These are phyloP conservation scores for Venturia oleaginea DNA, from an alignment of 2,329 filamentous ascomycete species.

Conservation along the genomic window DNA sequence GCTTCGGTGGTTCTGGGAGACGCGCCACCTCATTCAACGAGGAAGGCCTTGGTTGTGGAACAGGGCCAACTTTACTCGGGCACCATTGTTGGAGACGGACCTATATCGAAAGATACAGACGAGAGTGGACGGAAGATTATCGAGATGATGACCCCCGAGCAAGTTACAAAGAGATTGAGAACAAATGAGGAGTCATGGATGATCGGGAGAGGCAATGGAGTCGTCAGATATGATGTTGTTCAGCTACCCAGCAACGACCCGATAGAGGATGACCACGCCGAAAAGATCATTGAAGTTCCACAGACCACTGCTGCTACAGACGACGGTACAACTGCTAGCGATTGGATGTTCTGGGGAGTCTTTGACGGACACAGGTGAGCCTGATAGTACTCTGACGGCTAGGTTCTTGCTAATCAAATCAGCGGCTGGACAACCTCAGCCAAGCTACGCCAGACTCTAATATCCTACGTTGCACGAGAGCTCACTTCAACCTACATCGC, in stretches of 20 bases:
- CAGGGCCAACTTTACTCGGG: slow-evolving; percentile 85
- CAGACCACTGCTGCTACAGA: slow-evolving; percentile 47
- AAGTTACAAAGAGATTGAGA: slow-evolving; percentile 82
- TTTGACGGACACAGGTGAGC: slow-evolving; percentile 88
- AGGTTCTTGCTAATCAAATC: slow-evolving; percentile 12
- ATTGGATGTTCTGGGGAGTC: slow-evolving; percentile 99
- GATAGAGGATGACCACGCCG: slow-evolving; percentile 95
- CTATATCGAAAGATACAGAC: slow-evolving; percentile 80
- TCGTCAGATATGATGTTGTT: slow-evolving; percentile 88
- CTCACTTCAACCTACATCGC: slow-evolving; percentile 86
- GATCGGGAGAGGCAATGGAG: slow-evolving; percentile 80
- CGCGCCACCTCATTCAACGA: slow-evolving; percentile 33
- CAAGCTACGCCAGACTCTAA: slow-evolving; percentile 84
- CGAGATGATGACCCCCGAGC: slow-evolving; percentile 93
- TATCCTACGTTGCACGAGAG: slow-evolving; percentile 86
- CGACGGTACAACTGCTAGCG: slow-evolving; percentile 52
- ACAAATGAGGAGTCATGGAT: slow-evolving; percentile 86
- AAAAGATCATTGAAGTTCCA: slow-evolving; percentile 92
- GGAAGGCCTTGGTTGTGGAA: slow-evolving; percentile 71
- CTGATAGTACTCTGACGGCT: slow-evolving; percentile 21
- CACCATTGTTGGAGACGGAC: slow-evolving; percentile 73
- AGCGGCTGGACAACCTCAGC: slow-evolving; percentile 98
- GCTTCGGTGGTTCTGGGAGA: slow-evolving; percentile 12
- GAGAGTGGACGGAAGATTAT: slow-evolving; percentile 77
- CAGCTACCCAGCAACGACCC: slow-evolving; percentile 95